phyloP scores from a whole-genome alignment of 2,329 filamentous ascomycete genomes.

The Calonectria naviculata region DNA sequence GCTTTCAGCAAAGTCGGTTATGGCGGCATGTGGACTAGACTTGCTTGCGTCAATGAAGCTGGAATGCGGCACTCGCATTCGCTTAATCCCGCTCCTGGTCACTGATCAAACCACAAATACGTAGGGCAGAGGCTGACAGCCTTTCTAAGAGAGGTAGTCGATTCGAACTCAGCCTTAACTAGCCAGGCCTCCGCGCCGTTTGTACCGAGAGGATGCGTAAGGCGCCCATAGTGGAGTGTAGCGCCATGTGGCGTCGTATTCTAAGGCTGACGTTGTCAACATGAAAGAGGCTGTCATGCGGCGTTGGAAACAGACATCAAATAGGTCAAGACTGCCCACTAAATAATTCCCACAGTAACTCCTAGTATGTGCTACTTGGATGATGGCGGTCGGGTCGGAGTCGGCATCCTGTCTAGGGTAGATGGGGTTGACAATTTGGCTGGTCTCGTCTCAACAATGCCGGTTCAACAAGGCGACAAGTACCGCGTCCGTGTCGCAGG shows the following conservation, averaged over 20 bases:
- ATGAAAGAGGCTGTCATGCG: background rate
- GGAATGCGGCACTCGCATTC: background rate
- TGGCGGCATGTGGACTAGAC: background rate
- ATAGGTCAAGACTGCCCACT: background rate
- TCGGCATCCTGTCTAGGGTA: background rate
- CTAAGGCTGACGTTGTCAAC: background rate
- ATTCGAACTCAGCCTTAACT: background rate
- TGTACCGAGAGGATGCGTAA: background rate
- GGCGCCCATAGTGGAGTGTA: background rate
- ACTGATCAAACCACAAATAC: background rate
- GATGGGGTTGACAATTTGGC: background rate
- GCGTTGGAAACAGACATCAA: background rate
- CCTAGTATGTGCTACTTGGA: background rate
- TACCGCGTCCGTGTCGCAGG: background rate
- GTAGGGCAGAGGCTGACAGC: background rate
- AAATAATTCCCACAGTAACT: background rate
- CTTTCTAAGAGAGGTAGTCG: background rate
- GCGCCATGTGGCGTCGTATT: background rate
- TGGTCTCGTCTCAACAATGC: background rate
- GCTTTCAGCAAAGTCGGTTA: background rate
- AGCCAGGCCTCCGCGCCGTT: background rate
- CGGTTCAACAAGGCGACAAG: background rate
- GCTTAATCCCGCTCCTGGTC: background rate
- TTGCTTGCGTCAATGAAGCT: background rate
- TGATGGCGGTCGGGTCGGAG: background rate